Evolutionary conservation across 257 asterid genomes (phyloP).

Genomic region (Misopates orontium): DNA sequence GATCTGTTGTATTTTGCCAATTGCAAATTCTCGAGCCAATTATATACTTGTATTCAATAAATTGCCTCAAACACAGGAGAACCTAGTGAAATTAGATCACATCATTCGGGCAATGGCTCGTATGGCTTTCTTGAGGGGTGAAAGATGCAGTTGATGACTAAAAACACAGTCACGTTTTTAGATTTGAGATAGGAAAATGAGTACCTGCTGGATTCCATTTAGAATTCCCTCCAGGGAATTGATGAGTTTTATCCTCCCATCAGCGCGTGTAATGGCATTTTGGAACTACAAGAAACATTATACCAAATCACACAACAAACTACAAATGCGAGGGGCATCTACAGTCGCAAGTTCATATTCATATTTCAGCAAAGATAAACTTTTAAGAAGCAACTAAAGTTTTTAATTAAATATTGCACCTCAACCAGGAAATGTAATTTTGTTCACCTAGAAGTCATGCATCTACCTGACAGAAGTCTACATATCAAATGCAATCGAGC

Average conservation of each 20-base stretch:
- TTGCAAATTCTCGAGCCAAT: no score
- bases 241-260: slow-evolving; percentile 64
- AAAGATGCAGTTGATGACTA: not conserved
- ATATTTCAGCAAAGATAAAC: not conserved
- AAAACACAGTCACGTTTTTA: not conserved
- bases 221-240: slow-evolving; percentile 72
- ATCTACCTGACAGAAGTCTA: not conserved
- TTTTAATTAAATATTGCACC: no score
- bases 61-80: no score
- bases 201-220: slow-evolving; percentile 75
- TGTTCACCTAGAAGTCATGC: not conserved
- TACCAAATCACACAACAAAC: not conserved
- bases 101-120: not conserved
- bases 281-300: slow-evolving; percentile 55
- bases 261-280: slow-evolving; percentile 66
- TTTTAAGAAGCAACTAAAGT: not conserved
- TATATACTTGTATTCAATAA: no score
- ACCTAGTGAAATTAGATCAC: not conserved
- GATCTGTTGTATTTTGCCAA: no score
- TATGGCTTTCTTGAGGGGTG: not conserved
- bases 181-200: not conserved
- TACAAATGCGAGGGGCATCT: slow-evolving; percentile 9
- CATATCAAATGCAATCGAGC: no score
- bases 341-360: not conserved
- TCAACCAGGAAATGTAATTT: no score